Evolutionary conservation across 2,329 filamentous ascomycete species (phyloP).

Genomic region (Neonectria faginata): DNA sequence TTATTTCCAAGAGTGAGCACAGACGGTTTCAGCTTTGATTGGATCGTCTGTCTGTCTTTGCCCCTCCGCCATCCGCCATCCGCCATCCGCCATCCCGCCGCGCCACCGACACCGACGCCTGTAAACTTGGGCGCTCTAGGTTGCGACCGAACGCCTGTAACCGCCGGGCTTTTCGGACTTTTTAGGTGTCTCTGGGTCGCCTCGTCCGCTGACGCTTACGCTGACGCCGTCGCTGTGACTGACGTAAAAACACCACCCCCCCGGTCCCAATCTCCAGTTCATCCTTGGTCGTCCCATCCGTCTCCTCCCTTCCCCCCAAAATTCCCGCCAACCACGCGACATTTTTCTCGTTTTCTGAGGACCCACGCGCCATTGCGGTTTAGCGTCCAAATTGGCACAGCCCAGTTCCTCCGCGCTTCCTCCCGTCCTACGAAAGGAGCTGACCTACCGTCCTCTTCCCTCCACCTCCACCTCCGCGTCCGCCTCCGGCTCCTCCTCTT

Average conservation of each 20-base stretch:
- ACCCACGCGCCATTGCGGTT: slow-evolving; percentile 25
- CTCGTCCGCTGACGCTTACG: background rate
- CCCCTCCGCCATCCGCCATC: slow-evolving; percentile 28
- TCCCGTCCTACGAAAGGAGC: background rate
- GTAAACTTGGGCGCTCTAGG: slow-evolving; percentile 6
- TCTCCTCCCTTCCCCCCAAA: background rate
- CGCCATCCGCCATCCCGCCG: slow-evolving; percentile 27
- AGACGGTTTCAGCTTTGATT: slow-evolving; percentile 12
- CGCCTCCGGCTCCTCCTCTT: slow-evolving; percentile 31
- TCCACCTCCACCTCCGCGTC: slow-evolving; percentile 24
- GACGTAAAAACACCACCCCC: slow-evolving; percentile 5
- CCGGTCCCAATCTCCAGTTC: slow-evolving; percentile 18
- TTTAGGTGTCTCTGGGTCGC: background rate
- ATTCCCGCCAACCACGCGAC: slow-evolving; percentile 25
- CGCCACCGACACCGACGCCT: slow-evolving; percentile 13
- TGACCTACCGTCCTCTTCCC: slow-evolving; percentile 11
- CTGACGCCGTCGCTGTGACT: background rate
- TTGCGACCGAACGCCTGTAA: slow-evolving; percentile 2
- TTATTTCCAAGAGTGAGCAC: slow-evolving; percentile 24
- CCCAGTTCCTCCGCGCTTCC: slow-evolving; percentile 19
- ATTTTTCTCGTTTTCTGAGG: slow-evolving; percentile 4
- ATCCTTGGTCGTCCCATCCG: slow-evolving; percentile 22
- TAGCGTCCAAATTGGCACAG: slow-evolving; percentile 18
- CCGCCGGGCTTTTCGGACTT: no score
- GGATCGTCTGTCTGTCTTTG: background rate